phyloP scores from a whole-genome alignment of 345 rosid genomes.

The Diplotaxis tenuifolia region DNA sequence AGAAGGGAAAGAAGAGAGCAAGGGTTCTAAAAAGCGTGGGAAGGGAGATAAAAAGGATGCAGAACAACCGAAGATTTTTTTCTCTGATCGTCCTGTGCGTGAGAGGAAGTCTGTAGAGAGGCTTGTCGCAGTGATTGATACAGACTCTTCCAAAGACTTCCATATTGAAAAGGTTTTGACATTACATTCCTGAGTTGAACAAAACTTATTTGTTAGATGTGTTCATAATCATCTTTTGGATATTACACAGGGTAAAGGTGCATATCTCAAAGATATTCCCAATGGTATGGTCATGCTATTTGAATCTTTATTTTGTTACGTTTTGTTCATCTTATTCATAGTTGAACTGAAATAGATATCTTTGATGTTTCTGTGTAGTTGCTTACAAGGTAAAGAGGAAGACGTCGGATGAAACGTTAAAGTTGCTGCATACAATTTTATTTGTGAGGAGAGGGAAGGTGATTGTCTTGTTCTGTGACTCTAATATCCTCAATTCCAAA shows the following conservation, averaged over 20 bases:
- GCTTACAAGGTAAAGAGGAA: constrained; percentile 74
- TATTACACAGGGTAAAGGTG: constrained; percentile 86
- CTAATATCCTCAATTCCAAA: constrained; percentile 3
- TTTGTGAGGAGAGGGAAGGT: constrained; percentile 87
- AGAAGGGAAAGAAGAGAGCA: constrained; percentile 36
- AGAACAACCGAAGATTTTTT: constrained; percentile 65
- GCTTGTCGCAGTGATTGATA: constrained; percentile 78
- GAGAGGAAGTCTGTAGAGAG: constrained; percentile 94
- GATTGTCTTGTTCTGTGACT: background rate
- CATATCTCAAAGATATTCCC: constrained; percentile 86
- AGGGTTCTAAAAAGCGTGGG: constrained; percentile 45
- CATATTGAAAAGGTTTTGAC: constrained; percentile 71
- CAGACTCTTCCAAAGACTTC: constrained; percentile 65
- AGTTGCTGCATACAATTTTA: constrained; percentile 67
- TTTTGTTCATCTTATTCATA: too few relatives aligned
- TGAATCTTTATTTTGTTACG: too few relatives aligned
- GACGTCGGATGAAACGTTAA: constrained; percentile 78
- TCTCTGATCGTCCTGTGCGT: constrained; percentile 78
- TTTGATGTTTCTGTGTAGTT: constrained; percentile 43
- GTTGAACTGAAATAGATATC: constrained; percentile 1
- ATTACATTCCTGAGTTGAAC: constrained; percentile 14
- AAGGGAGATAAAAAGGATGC: constrained; percentile 48
- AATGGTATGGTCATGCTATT: constrained; percentile 55
- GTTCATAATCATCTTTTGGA: constrained; percentile 22
- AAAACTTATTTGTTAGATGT: constrained; percentile 1